Base-by-base conservation (phyloP, 2,329 filamentous ascomycete species). In the Drechslerella dactyloides region DNA sequence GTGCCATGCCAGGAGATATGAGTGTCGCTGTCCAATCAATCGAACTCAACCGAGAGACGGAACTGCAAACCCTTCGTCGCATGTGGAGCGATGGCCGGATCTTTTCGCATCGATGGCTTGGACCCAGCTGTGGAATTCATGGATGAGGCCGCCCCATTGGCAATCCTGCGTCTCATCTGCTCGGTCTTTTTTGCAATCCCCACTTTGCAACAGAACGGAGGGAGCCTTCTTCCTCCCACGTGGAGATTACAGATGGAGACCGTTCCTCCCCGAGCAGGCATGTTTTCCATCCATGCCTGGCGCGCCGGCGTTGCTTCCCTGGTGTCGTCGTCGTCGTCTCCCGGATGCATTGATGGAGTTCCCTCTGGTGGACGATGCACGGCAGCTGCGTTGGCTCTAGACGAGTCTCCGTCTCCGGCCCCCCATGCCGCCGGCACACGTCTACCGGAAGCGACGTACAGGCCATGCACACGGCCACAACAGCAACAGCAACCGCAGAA, bases 171-270 rank as follows among this genome's bases (percentile, higher is more conserved):
- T 30, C 44, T 33, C 57, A 21, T 52, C 40, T 52, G 21, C 51
- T 53, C 66, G 63, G 44, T 44, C 46, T 48, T 55, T 63, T 53
- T 63, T 52, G 51, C 55, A 19, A 51, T 69, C 59, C 59, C 66
- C 58, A 59, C 66, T 48, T 44, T 57, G 11, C 37, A 17, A 13
- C 30, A 37, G 19, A 33, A 59, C 24, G 37, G 58, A 59, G 37
- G 37, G 58, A 70, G 46, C 55, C 59, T 55, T 70, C 53, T 62
- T 59, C 51, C 27, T 61, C 42, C 66, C 66, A 70, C 66, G 66
- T 70, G 66, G 66, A 59, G 54, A 64, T 63, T 63, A 70, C 59
- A n/a, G n/a, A n/a, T n/a, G n/a, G 66, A 54, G 58, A 63, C 51
- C 65, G 53, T n/a, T n/a, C 37, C 46, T 23, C 54, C 46, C 44